Percentiles rank a stretch among this genome's conserved stretches.
Conservation (phyloP, 2,329 filamentous ascomycete species). For the Neopestalotiopsis rosae region DNA sequence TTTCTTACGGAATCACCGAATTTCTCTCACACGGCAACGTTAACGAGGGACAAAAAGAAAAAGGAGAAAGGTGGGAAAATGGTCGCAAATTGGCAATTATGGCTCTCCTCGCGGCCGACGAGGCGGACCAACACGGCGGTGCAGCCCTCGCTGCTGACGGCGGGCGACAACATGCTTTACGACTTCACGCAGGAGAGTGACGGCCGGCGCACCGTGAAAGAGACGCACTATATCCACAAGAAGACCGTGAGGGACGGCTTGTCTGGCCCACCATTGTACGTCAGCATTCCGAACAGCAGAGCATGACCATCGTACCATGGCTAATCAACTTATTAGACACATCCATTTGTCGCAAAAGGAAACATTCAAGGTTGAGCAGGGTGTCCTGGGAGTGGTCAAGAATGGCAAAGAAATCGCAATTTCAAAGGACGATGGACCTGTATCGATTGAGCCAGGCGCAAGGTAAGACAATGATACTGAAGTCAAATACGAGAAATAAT, state of each 20-base stretch:
- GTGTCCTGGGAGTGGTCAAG: constrained; percentile 20
- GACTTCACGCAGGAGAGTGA: constrained; percentile 18
- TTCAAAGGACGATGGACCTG: constrained; percentile 23
- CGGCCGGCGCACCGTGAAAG: constrained; percentile 21
- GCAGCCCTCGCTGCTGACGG: constrained; percentile 6
- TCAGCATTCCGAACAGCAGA: neutral
- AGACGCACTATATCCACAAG: constrained; percentile 26
- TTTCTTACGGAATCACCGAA: no score
- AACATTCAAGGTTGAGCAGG: constrained; percentile 26
- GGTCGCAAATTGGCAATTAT: constrained; percentile 24
- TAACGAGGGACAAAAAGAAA: no score
- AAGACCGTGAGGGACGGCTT: constrained; percentile 21
- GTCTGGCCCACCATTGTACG: constrained; percentile 26
- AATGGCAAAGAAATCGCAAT: constrained; percentile 18
- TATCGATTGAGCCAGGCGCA: constrained; percentile 20
- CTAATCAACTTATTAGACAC: constrained; percentile 18
- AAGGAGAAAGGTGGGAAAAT: constrained; percentile 13
- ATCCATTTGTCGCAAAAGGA: constrained; percentile 26
- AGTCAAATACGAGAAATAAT: no score
- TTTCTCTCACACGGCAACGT: no score
- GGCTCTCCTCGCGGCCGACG: constrained; percentile 25
- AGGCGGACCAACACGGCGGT: constrained; percentile 17
- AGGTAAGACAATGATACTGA: constrained; percentile 16
- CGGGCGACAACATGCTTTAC: constrained; percentile 19
- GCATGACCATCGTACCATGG: no score